These are phyloP conservation scores for Xerocomus spinulosus DNA, from an alignment of 768 basidiomycete species.

Conservation along the genomic window DNA sequence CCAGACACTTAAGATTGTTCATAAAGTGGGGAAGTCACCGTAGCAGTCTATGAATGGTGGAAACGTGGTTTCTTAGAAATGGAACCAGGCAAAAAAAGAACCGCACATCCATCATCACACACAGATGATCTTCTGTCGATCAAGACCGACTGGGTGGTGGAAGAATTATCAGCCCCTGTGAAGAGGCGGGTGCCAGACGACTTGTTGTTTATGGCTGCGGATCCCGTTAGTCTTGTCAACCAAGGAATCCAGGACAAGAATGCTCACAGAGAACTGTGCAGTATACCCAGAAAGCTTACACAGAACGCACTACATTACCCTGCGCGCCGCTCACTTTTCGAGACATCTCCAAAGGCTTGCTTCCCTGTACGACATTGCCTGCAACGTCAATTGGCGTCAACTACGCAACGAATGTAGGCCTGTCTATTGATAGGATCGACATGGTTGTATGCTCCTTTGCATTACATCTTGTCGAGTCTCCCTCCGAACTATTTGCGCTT, in stretches of 20 bases:
- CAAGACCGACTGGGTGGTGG: neutral
- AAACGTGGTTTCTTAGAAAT: slow-evolving; percentile 30
- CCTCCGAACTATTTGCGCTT: slow-evolving; percentile 60
- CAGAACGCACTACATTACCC: slow-evolving; percentile 46
- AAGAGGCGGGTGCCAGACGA: slow-evolving; percentile 12
- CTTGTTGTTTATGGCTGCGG: slow-evolving; percentile 20
- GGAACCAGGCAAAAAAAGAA: slow-evolving; percentile 13
- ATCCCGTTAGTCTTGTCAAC: slow-evolving; percentile 18
- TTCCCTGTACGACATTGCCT: slow-evolving; percentile 35
- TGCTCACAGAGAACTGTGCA: slow-evolving; percentile 25
- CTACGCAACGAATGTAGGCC: neutral
- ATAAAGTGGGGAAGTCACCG: slow-evolving; percentile 59
- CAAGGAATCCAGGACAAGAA: neutral
- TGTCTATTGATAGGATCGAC: slow-evolving; percentile 36
- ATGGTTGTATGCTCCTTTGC: slow-evolving; percentile 73
- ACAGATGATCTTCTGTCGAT: neutral
- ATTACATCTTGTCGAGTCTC: slow-evolving; percentile 58
- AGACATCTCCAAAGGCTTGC: slow-evolving; percentile 53
- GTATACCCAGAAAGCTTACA: slow-evolving; percentile 60
- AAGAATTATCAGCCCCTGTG: neutral
- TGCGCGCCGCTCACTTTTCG: slow-evolving; percentile 59
- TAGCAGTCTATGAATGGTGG: slow-evolving; percentile 61
- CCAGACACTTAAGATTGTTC: slow-evolving; percentile 2
- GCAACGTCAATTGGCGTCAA: slow-evolving; percentile 7
- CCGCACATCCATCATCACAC: neutral